Conservation (phyloP, 2,329 filamentous ascomycete species). For the Didymella segeticola region DNA sequence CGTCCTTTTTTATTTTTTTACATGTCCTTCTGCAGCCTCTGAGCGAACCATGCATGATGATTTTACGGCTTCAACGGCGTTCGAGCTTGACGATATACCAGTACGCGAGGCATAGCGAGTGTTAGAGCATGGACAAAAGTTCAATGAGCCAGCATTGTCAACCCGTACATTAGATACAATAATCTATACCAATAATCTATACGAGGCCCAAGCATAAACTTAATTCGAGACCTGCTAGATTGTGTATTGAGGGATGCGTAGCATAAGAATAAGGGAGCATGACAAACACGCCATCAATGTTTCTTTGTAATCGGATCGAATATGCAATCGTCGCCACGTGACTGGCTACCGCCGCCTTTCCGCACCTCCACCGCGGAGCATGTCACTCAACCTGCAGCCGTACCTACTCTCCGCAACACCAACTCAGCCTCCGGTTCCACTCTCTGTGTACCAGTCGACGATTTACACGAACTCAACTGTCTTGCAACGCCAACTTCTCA, state of each 20-base stretch:
- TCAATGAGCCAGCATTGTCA: background rate
- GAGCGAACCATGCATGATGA: background rate
- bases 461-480: background rate
- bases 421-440: background rate
- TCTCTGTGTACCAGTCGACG: background rate
- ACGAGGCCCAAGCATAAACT: too few species aligned
- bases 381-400: constrained; percentile 9
- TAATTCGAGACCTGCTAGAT: background rate
- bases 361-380: constrained; percentile 4
- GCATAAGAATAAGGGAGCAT: background rate
- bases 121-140: background rate
- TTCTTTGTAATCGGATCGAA: background rate
- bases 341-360: constrained; percentile 6
- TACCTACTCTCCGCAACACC: constrained; percentile 4
- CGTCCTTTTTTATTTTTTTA: background rate
- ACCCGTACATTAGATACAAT: background rate
- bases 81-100: background rate
- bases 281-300: constrained; percentile 8
- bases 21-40: background rate
- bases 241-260: background rate
- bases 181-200: background rate
- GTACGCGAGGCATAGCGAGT: background rate
- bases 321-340: constrained; percentile 19
- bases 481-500: background rate
- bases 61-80: constrained; percentile 9